Conservation (phyloP, 208 protist species). For the Borovskyia barvae region DNA sequence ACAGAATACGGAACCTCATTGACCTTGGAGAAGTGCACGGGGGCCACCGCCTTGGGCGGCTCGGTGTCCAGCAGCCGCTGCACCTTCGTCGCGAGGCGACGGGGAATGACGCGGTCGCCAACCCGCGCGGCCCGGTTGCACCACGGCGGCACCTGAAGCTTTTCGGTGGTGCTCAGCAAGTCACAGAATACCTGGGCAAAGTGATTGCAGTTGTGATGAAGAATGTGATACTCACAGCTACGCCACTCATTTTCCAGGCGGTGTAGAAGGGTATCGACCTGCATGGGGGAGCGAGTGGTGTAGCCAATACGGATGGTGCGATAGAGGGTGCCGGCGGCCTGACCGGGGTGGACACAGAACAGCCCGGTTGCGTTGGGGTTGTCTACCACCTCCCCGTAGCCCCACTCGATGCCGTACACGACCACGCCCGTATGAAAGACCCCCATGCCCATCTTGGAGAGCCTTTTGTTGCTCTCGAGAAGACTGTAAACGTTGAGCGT, state of each 20-base stretch:
- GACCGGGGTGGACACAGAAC: conserved; percentile 73
- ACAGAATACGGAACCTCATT: conserved; percentile 70
- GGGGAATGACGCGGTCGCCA: conserved; percentile 65
- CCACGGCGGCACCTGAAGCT: conserved; percentile 74
- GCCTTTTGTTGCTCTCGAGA: conserved; percentile 53
- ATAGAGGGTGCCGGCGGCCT: conserved; percentile 66
- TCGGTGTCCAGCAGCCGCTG: conserved; percentile 76
- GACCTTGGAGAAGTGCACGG: conserved; percentile 17
- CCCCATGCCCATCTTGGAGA: conserved; percentile 77
- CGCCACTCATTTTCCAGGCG: conserved; percentile 87
- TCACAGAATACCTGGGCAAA: conserved; percentile 83
- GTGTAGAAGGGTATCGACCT: conserved; percentile 87
- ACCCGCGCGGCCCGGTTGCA: conserved; percentile 87
- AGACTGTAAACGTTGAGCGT: conserved; percentile 86
- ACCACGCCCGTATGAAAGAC: conserved; percentile 89
- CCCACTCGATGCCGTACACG: conserved; percentile 90
- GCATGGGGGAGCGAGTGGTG: conserved; percentile 74
- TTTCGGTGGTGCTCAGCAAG: conserved; percentile 70
- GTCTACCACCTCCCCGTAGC: conserved; percentile 81
- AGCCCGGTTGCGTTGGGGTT: conserved; percentile 64
- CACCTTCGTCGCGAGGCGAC: conserved; percentile 65
- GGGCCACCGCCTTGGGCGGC: conserved; percentile 47
- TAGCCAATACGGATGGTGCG: conserved; percentile 66
- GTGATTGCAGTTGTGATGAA: conserved; percentile 92
- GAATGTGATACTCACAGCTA: conserved; percentile 85